Percentiles rank a stretch among this genome's conserved stretches.
Evolutionary conservation across 495 filamentous ascomycete genomes (phyloP).

Genomic region (Halenospora varia): DNA sequence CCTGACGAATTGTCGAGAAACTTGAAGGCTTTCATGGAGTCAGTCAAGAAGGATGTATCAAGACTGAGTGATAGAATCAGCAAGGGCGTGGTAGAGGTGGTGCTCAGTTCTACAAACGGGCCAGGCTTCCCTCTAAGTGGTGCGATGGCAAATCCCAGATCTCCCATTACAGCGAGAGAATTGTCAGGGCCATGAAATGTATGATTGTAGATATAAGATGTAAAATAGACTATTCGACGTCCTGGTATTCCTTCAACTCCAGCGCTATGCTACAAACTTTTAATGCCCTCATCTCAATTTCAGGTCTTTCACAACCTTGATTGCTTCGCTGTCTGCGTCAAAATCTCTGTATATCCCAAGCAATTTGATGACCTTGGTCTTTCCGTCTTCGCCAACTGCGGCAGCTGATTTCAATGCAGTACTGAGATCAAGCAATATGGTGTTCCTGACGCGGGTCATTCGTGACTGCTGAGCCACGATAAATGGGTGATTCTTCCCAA

Average conservation of each 20-base stretch:
- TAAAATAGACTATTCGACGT: slow-evolving; percentile 31
- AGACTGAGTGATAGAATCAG: slow-evolving; percentile 62
- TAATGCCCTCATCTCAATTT: slow-evolving; percentile 37
- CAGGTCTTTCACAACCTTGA: slow-evolving; percentile 63
- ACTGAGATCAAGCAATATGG: slow-evolving; percentile 77
- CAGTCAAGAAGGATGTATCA: slow-evolving; percentile 73
- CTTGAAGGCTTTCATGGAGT: slow-evolving; percentile 69
- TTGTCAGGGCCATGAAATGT: slow-evolving; percentile 36
- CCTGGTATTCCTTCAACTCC: slow-evolving; percentile 21
- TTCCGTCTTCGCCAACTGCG: slow-evolving; percentile 46
- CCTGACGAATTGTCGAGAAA: slow-evolving; percentile 84
- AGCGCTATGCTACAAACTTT: slow-evolving; percentile 17
- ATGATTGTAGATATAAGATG: slow-evolving; percentile 37
- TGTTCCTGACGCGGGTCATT: slow-evolving; percentile 61
- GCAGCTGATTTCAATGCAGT: slow-evolving; percentile 73
- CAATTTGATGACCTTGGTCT: slow-evolving; percentile 59
- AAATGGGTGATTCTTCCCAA: slow-evolving; percentile 63
- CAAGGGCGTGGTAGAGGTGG: slow-evolving; percentile 89
- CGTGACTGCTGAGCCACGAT: slow-evolving; percentile 52
- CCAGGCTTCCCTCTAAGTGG: slow-evolving; percentile 87
- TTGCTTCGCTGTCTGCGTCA: slow-evolving; percentile 67
- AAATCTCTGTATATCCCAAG: slow-evolving; percentile 74
- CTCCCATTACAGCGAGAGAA: slow-evolving; percentile 46
- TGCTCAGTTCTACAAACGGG: slow-evolving; percentile 82
- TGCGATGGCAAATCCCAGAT: slow-evolving; percentile 58